phyloP scores from a whole-genome alignment of 2,329 filamentous ascomycete species.

The Diaporthe ampelina region DNA sequence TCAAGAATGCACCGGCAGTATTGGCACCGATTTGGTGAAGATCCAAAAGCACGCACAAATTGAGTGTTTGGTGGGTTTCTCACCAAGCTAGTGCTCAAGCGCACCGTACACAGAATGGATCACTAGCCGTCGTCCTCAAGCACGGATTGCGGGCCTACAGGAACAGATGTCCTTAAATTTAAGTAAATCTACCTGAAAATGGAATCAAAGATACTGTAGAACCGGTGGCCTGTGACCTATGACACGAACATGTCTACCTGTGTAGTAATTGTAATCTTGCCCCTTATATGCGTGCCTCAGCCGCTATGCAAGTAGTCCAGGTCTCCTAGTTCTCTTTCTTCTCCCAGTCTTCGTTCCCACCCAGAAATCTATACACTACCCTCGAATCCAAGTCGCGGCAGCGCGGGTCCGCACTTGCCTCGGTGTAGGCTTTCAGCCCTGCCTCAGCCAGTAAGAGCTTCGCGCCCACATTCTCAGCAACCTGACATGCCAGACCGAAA shows the following conservation, averaged over 20 bases:
- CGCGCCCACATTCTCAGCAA: constrained; percentile 66
- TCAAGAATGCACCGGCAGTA: neutral
- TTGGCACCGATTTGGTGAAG: neutral
- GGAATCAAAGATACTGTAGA: neutral
- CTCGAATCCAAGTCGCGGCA: constrained; percentile 69
- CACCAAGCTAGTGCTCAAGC: too few relatives aligned
- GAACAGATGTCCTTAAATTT: neutral
- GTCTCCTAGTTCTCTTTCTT: constrained; percentile 2
- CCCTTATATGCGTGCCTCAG: neutral
- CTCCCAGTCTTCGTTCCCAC: constrained; percentile 65
- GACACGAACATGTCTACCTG: neutral
- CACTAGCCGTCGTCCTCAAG: neutral
- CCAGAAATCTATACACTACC: constrained; percentile 69
- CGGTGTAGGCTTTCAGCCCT: constrained; percentile 65
- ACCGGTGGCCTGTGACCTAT: too few relatives aligned
- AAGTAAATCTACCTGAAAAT: too few relatives aligned
- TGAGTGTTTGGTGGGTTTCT: too few relatives aligned
- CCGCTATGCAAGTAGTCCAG: neutral
- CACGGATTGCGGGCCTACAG: neutral
- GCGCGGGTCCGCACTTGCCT: constrained; percentile 62
- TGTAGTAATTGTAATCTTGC: neutral
- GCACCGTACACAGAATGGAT: too few relatives aligned
- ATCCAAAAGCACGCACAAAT: neutral
- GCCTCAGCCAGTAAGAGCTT: constrained; percentile 63
- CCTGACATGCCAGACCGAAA: constrained; percentile 66